phyloP scores from a whole-genome alignment of 345 rosid species.

The Citrus maxima region DNA sequence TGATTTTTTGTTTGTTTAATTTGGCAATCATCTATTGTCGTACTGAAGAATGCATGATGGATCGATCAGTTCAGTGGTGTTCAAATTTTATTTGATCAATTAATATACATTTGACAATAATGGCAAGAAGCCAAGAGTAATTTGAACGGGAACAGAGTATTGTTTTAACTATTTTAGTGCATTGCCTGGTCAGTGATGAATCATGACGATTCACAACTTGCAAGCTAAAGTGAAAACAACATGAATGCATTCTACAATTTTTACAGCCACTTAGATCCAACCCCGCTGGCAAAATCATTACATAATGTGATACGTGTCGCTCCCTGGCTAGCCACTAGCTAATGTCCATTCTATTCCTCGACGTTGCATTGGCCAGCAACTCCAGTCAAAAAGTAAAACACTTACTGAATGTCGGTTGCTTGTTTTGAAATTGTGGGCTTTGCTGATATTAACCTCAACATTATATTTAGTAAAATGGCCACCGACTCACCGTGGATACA shows the following conservation, averaged over 20 bases:
- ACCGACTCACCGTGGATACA: no score
- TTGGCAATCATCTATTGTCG: no score
- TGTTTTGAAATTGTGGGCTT: no score
- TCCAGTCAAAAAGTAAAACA: not conserved
- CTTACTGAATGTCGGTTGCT: no score
- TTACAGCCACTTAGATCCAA: conserved; percentile 6
- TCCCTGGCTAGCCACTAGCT: not conserved
- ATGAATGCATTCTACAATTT: not conserved
- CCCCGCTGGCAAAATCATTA: not conserved
- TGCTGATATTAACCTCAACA: no score
- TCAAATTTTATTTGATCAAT: not conserved
- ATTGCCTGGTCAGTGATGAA: not conserved
- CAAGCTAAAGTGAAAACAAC: conserved; percentile 12
- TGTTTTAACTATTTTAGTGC: not conserved
- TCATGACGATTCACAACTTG: conserved; percentile 5
- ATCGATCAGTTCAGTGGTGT: not conserved
- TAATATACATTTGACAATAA: not conserved
- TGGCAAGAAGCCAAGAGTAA: not conserved
- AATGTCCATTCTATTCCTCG: not conserved
- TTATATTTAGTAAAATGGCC: no score
- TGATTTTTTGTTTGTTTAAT: no score
- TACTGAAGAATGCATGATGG: not conserved
- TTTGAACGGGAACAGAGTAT: conserved; percentile 12
- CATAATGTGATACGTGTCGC: not conserved
- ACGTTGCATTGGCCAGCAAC: not conserved